phyloP scores from a whole-genome alignment of 2,329 filamentous ascomycete genomes.

The Aspergillus transmontanensis region DNA sequence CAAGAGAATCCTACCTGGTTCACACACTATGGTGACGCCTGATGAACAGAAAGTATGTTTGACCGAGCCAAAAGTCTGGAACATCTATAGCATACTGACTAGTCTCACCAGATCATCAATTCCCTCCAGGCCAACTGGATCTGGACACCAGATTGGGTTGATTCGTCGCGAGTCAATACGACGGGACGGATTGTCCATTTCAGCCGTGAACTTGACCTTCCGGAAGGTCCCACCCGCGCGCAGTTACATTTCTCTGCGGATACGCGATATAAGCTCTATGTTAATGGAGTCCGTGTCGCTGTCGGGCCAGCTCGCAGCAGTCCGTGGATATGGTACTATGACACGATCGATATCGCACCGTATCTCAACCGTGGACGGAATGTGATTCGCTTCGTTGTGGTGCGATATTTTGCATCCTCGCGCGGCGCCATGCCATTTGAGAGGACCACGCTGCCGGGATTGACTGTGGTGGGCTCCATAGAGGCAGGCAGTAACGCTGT shows the following conservation, averaged over 20 bases:
- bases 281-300: conserved; percentile 41
- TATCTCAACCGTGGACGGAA: conserved; percentile 26
- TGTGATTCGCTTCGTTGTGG: conserved; percentile 24
- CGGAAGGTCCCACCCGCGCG: not conserved
- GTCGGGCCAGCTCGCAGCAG: conserved; percentile 43
- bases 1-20: not conserved
- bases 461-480: conserved; percentile 30
- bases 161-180: conserved; percentile 13
- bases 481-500: conserved; percentile 12
- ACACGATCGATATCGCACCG: conserved; percentile 30
- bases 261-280: conserved; percentile 47
- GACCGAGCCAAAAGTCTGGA: too few species aligned
- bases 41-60: not conserved
- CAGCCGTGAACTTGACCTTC: not conserved
- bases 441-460: conserved; percentile 29
- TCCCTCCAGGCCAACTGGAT: conserved; percentile 17
- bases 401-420: conserved; percentile 30
- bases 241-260: conserved; percentile 34
- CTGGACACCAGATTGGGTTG: conserved; percentile 16
- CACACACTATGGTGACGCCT: not conserved
- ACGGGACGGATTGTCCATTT: conserved; percentile 13
- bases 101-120: conserved; percentile 14
- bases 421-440: conserved; percentile 35
- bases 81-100: not conserved
- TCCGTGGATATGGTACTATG: conserved; percentile 37